Percentiles rank a stretch among this genome's conserved stretches.
Evolutionary conservation across 495 filamentous ascomycete genomes (phyloP).

Genomic region (Penicillium crystallinum): DNA sequence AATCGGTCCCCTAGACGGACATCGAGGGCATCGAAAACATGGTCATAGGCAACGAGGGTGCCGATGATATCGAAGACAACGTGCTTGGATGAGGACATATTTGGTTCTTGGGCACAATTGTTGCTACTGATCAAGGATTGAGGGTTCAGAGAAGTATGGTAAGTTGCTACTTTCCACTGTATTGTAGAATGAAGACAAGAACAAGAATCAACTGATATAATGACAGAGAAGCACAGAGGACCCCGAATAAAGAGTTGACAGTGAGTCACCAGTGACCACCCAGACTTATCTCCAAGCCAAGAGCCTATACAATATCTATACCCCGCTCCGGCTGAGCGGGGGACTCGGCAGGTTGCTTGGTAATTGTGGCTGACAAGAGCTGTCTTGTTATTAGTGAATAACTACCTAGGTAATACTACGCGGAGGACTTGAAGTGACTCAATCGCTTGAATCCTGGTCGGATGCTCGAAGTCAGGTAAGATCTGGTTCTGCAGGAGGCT

Average conservation of each 20-base stretch:
- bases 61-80: constrained; percentile 42
- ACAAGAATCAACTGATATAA: too few species aligned
- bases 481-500: too few species aligned
- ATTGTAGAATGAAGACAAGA: too few species aligned
- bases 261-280: neutral
- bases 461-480: too few species aligned
- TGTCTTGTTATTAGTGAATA: too few species aligned
- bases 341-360: too few species aligned
- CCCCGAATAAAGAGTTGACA: neutral
- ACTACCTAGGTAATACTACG: too few species aligned
- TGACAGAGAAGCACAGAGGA: neutral
- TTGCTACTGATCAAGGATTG: neutral
- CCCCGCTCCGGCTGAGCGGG: neutral
- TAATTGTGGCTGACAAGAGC: too few species aligned
- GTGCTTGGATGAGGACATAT: constrained; percentile 24
- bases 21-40: constrained; percentile 29
- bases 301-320: neutral
- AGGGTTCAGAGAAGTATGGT: too few species aligned
- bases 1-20: constrained; percentile 28
- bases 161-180: too few species aligned
- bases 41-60: constrained; percentile 31
- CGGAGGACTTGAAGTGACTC: too few species aligned
- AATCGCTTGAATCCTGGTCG: too few species aligned
- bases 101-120: neutral
- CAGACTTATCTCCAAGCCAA: neutral